Percentiles rank a stretch among this genome's conserved stretches.
These are phyloP conservation scores for Akanthomyces dipterigenus DNA, from an alignment of 2,329 filamentous ascomycete species.

Conservation along the genomic window DNA sequence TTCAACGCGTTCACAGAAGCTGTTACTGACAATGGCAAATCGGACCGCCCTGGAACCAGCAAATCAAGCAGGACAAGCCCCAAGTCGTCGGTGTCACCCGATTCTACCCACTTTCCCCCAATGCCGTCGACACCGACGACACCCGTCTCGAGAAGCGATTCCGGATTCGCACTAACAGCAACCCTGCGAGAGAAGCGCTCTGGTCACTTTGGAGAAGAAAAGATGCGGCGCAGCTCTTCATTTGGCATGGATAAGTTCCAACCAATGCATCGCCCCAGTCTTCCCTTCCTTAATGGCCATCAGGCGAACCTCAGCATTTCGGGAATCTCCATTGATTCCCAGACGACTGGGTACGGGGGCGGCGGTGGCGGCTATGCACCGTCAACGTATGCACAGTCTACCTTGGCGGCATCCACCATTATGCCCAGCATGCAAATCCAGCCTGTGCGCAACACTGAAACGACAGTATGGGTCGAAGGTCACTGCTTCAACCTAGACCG, in stretches of 20 bases:
- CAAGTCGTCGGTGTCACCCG: slow-evolving; percentile 63
- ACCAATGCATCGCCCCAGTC: slow-evolving; percentile 60
- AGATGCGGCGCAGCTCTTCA: slow-evolving; percentile 84
- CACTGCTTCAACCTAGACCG: slow-evolving; percentile 67
- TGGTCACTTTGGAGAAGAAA: slow-evolving; percentile 75
- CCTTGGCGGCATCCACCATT: slow-evolving; percentile 74
- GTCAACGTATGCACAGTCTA: slow-evolving; percentile 80
- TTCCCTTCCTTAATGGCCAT: slow-evolving; percentile 66
- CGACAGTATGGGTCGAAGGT: slow-evolving; percentile 76
- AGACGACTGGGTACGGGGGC: slow-evolving; percentile 57
- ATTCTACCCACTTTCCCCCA: slow-evolving; percentile 70
- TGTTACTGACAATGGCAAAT: slow-evolving; percentile 56
- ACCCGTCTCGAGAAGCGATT: slow-evolving; percentile 82
- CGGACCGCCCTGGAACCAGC: slow-evolving; percentile 73
- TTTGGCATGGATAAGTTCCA: slow-evolving; percentile 71
- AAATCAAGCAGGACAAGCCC: slow-evolving; percentile 57
- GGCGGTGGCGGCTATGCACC: slow-evolving; percentile 61
- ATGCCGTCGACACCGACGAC: slow-evolving; percentile 69
- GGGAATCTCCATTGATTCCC: slow-evolving; percentile 53
- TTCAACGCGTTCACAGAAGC: slow-evolving; percentile 89
- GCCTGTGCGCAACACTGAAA: slow-evolving; percentile 71
- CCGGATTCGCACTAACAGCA: slow-evolving; percentile 77
- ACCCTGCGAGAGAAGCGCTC: slow-evolving; percentile 91
- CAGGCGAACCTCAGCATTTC: slow-evolving; percentile 53
- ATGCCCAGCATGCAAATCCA: slow-evolving; percentile 81